phyloP scores from a whole-genome alignment of 2,329 filamentous ascomycete species.

The Fusarium pseudonygamai region DNA sequence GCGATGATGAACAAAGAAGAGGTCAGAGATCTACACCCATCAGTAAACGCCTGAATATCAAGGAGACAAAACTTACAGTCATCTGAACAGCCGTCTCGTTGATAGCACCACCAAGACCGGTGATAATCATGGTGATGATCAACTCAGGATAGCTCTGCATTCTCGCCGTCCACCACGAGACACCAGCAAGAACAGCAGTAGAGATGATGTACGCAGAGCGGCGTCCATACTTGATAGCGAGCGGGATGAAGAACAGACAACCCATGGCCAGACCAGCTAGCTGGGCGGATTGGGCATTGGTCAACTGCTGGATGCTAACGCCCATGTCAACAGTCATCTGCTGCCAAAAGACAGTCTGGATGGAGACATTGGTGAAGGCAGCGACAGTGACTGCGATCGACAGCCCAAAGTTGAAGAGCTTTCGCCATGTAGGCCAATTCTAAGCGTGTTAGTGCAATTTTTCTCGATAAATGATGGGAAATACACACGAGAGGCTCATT shows the following conservation, averaged over 20 bases:
- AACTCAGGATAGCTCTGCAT: conserved; percentile 39
- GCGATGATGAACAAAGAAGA: conserved; percentile 48
- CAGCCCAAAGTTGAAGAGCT: conserved; percentile 44
- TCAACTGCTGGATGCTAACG: conserved; percentile 41
- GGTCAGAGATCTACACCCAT: conserved; percentile 41
- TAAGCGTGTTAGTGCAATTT: neutral
- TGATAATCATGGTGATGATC: conserved; percentile 40
- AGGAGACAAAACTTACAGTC: conserved; percentile 34
- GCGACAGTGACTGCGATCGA: conserved; percentile 42
- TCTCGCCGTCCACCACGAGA: conserved; percentile 35
- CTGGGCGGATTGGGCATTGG: conserved; percentile 41
- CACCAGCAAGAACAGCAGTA: conserved; percentile 36
- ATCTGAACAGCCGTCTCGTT: conserved; percentile 54
- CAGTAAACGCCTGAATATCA: neutral
- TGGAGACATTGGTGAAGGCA: conserved; percentile 42
- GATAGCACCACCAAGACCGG: conserved; percentile 50
- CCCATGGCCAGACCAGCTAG: conserved; percentile 47
- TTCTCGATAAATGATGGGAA: fast-evolving
- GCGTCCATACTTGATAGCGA: conserved; percentile 49
- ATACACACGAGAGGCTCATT: conserved; percentile 46
- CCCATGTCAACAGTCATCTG: conserved; percentile 47
- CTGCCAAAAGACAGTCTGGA: conserved; percentile 46
- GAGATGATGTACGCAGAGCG: conserved; percentile 45
- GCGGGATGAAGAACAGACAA: conserved; percentile 48
- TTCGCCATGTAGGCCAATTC: conserved; percentile 47